Evolutionary conservation across 345 rosid species (phyloP).

Genomic region (Mangifera indica): DNA sequence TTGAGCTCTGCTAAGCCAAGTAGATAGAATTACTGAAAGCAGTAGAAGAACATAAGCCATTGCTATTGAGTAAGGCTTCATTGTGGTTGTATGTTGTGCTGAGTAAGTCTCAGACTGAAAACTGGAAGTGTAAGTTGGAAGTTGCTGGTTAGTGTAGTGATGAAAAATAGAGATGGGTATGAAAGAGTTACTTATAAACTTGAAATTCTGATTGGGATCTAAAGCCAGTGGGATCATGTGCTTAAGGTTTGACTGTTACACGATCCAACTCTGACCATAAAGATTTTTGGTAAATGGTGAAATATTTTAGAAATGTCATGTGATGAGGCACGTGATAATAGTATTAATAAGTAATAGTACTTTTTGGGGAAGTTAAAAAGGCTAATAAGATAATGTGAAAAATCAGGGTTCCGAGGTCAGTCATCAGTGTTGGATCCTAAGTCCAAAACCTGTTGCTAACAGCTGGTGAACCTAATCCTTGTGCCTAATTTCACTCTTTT

Average conservation of each 20-base stretch:
- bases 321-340: slow-evolving; percentile 46
- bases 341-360: slow-evolving; percentile 4
- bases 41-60: slow-evolving; percentile 36
- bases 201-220: slow-evolving; percentile 35
- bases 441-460: slow-evolving; percentile 5
- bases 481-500: too few species aligned
- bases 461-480: slow-evolving; percentile 1
- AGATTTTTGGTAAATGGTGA: slow-evolving; percentile 13
- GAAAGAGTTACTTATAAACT: slow-evolving; percentile 7
- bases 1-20: slow-evolving; percentile 27
- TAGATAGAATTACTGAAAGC: slow-evolving; percentile 39
- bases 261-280: slow-evolving; percentile 22
- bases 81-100: slow-evolving; percentile 19
- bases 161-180: slow-evolving; percentile 1
- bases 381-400: slow-evolving; percentile 3
- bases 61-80: slow-evolving; percentile 42
- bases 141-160: neutral
- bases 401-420: neutral
- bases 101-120: neutral
- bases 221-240: slow-evolving; percentile 52
- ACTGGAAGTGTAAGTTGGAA: neutral
- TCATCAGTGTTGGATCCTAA: slow-evolving; percentile 27
- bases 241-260: slow-evolving; percentile 41
- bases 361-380: slow-evolving; percentile 19
- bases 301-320: slow-evolving; percentile 30